These are phyloP conservation scores for Volutella citrinella DNA, from an alignment of 2,329 filamentous ascomycete species.

Conservation along the genomic window DNA sequence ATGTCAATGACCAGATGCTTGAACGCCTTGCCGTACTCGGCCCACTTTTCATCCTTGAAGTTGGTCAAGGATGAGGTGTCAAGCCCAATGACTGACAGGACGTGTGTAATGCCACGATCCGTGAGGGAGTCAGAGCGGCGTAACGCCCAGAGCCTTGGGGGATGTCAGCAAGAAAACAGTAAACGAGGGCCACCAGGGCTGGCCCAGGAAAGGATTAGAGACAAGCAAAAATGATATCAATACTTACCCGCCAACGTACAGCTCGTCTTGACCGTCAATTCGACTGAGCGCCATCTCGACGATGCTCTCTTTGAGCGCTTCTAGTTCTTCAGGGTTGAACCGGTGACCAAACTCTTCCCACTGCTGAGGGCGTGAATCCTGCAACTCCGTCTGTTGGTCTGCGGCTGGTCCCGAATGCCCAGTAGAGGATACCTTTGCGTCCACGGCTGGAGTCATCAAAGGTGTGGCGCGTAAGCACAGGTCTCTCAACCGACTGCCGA, in stretches of 20 bases:
- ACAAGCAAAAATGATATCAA: too few relatives aligned
- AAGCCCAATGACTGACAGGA: slow-evolving; percentile 77
- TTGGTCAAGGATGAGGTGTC: slow-evolving; percentile 34
- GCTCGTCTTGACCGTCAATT: slow-evolving; percentile 39
- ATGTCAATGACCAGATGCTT: slow-evolving; percentile 78
- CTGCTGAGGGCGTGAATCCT: slow-evolving; percentile 14
- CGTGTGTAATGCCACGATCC: slow-evolving; percentile 78
- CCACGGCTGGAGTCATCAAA: too few relatives aligned
- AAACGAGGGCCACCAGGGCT: slow-evolving; percentile 1
- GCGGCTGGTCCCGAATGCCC: too few relatives aligned
- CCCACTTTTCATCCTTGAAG: slow-evolving; percentile 48
- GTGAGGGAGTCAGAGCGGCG: slow-evolving; percentile 67
- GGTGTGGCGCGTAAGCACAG: too few relatives aligned
- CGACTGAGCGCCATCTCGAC: slow-evolving; percentile 41
- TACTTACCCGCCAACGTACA: slow-evolving; percentile 40
- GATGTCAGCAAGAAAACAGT: too few relatives aligned
- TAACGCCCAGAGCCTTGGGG: slow-evolving; percentile 68
- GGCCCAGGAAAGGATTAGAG: slow-evolving; percentile 9
- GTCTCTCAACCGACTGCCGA: too few relatives aligned
- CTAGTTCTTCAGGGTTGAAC: slow-evolving; percentile 19
- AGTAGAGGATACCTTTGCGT: too few relatives aligned
- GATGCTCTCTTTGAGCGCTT: slow-evolving; percentile 28
- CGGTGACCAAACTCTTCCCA: slow-evolving; percentile 24
- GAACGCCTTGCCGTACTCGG: slow-evolving; percentile 55
- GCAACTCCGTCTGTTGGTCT: slow-evolving; percentile 3